phyloP scores from a whole-genome alignment of 2,329 filamentous ascomycete genomes.

The Monilinia fructigena region DNA sequence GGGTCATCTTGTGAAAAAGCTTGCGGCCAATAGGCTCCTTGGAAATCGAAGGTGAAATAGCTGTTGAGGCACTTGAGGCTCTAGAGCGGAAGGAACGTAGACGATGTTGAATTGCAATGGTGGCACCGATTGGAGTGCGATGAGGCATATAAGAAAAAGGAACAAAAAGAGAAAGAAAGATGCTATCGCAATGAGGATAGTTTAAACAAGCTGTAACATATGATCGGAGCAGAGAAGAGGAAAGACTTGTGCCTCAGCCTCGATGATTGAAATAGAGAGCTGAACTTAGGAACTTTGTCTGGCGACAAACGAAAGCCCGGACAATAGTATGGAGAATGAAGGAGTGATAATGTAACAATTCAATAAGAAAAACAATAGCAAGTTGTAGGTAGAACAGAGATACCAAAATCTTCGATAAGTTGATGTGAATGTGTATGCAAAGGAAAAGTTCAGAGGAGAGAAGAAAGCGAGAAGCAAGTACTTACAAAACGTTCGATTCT shows the following conservation, averaged over 20 bases:
- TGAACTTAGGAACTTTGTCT: slow-evolving; percentile 7
- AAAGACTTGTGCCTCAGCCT: background rate
- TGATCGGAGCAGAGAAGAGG: background rate
- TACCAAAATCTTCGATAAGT: slow-evolving; percentile 14
- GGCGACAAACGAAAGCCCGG: background rate
- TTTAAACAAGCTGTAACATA: background rate
- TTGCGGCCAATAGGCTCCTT: background rate
- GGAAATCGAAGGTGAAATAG: slow-evolving; percentile 11
- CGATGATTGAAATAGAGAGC: background rate
- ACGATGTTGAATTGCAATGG: slow-evolving; percentile 35
- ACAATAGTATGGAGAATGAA: background rate
- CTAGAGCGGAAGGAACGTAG: slow-evolving; percentile 36
- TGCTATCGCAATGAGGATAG: background rate
- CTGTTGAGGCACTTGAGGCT: slow-evolving; percentile 19
- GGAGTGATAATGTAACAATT: background rate
- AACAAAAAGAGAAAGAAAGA: background rate
- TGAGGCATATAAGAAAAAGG: slow-evolving; percentile 13
- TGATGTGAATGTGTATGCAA: slow-evolving; percentile 13
- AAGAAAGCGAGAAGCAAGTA: background rate
- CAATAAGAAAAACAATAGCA: background rate
- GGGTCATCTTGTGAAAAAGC: slow-evolving; percentile 13
- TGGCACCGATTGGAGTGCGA: slow-evolving; percentile 24
- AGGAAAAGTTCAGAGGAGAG: background rate
- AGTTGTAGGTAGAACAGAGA: slow-evolving; percentile 2
- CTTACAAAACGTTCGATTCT: background rate